These are phyloP conservation scores for Xylaria telfairii DNA, from an alignment of 495 filamentous ascomycete genomes.

Conservation along the genomic window DNA sequence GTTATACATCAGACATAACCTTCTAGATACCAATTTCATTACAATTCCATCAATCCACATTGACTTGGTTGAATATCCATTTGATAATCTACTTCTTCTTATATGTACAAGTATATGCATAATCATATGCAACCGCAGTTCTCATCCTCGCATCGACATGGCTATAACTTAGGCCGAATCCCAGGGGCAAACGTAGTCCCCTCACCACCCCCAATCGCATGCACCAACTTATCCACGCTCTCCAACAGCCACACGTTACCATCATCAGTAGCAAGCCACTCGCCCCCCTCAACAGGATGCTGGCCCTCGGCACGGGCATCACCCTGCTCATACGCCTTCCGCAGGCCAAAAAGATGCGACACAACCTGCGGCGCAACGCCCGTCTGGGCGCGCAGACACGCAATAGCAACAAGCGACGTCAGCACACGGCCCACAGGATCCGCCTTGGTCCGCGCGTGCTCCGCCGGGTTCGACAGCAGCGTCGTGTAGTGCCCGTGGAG, in stretches of 20 bases:
- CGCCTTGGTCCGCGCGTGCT: background rate
- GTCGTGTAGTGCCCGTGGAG: constrained; percentile 72
- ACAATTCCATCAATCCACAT: background rate
- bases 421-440: constrained; percentile 64
- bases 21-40: constrained; percentile 11
- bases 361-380: constrained; percentile 80
- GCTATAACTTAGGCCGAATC: constrained; percentile 55
- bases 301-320: constrained; percentile 56
- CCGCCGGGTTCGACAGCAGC: constrained; percentile 67
- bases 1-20: background rate
- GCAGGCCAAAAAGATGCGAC: constrained; percentile 73
- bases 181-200: constrained; percentile 67
- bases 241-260: constrained; percentile 74
- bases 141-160: constrained; percentile 11
- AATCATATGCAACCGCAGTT: background rate
- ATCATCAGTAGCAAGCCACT: constrained; percentile 74
- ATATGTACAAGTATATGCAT: constrained; percentile 28
- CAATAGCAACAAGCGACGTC: constrained; percentile 72
- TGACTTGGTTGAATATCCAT: background rate
- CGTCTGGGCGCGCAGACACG: constrained; percentile 74
- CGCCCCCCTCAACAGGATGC: constrained; percentile 56
- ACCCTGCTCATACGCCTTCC: constrained; percentile 75
- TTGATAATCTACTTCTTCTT: constrained; percentile 7
- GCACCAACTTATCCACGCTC: constrained; percentile 71
- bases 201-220: constrained; percentile 62